Evolutionary conservation across 106 monocot species (phyloP).

Genomic region (Agapanthus africanus): DNA sequence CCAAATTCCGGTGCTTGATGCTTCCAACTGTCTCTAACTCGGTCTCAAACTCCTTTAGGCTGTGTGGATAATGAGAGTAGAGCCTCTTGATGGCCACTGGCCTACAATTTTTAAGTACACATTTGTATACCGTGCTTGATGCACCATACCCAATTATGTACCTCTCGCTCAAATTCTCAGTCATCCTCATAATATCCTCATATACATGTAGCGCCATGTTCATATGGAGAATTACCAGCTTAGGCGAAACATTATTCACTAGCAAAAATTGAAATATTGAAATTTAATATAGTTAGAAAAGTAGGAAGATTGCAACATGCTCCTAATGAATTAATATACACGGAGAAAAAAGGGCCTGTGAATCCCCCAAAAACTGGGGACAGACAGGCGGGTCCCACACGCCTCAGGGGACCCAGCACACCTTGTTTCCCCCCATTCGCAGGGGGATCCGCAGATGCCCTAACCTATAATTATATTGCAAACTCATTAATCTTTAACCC

Average conservation of each 20-base stretch:
- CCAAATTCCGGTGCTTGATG: constrained; percentile 90
- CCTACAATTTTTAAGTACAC: constrained; percentile 87
- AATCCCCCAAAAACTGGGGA: too few relatives aligned
- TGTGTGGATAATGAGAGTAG: constrained; percentile 74
- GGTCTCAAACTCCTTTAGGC: constrained; percentile 83
- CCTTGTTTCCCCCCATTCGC: too few relatives aligned
- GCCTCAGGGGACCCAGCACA: too few relatives aligned
- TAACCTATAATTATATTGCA: background rate
- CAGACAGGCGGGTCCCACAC: too few relatives aligned
- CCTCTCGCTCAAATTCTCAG: constrained; percentile 84
- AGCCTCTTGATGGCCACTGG: constrained; percentile 89
- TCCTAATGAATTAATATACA: background rate
- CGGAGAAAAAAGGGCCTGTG: background rate
- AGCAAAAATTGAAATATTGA: constrained; percentile 9
- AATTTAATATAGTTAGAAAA: background rate
- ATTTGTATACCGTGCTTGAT: constrained; percentile 94
- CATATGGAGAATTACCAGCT: constrained; percentile 91
- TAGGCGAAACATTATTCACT: constrained; percentile 53
- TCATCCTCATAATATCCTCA: constrained; percentile 98
- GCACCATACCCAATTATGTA: constrained; percentile 95
- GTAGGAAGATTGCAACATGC: background rate
- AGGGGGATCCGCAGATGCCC: too few relatives aligned
- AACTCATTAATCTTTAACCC: background rate
- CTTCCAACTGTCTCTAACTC: constrained; percentile 92
- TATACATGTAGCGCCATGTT: constrained; percentile 98